A percentile compares a stretch with the other conserved stretches of the same genome.
Evolutionary conservation across 306 rosid species (phyloP).

Genomic region (Comarum palustre): DNA sequence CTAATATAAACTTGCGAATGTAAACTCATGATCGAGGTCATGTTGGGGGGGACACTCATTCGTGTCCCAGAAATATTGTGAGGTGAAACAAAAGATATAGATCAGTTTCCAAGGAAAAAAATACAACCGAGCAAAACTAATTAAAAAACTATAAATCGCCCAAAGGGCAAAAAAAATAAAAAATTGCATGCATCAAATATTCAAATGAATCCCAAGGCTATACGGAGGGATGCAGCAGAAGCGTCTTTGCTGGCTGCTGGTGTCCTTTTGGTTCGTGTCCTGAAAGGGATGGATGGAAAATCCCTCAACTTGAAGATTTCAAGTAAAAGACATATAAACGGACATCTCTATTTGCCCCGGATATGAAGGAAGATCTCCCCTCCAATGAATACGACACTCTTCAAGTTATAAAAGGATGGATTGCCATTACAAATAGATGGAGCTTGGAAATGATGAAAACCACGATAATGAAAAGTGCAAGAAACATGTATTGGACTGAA

Average conservation of each 20-base stretch:
- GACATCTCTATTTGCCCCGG: constrained; percentile 20
- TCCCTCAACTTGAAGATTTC: constrained; percentile 29
- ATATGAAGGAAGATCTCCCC: constrained; percentile 2
- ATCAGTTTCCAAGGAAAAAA: constrained; percentile 1
- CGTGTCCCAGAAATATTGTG: not conserved
- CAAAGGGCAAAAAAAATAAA: constrained; percentile 16
- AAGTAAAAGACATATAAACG: constrained; percentile 27
- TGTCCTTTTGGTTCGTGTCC: constrained; percentile 32
- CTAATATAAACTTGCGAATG: not conserved
- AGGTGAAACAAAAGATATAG: not conserved
- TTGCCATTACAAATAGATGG: not conserved
- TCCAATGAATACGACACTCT: constrained; percentile 5
- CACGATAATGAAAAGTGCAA: not conserved
- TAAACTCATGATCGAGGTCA: not conserved
- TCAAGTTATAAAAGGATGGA: constrained; percentile 7
- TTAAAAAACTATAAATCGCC: constrained; percentile 7
- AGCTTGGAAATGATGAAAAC: not conserved
- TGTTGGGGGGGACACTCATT: constrained; percentile 1
- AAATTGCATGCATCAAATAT: not conserved
- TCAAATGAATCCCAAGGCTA: not conserved
- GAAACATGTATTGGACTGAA: not conserved
- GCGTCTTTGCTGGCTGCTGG: constrained; percentile 14
- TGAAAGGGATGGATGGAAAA: constrained; percentile 34
- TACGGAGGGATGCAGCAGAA: constrained; percentile 27
- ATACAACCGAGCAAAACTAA: not conserved